A percentile compares a stretch with the other conserved stretches of the same genome.
Evolutionary conservation across 2,329 filamentous ascomycete genomes (phyloP).

Genomic region (Verruconis gallopava): DNA sequence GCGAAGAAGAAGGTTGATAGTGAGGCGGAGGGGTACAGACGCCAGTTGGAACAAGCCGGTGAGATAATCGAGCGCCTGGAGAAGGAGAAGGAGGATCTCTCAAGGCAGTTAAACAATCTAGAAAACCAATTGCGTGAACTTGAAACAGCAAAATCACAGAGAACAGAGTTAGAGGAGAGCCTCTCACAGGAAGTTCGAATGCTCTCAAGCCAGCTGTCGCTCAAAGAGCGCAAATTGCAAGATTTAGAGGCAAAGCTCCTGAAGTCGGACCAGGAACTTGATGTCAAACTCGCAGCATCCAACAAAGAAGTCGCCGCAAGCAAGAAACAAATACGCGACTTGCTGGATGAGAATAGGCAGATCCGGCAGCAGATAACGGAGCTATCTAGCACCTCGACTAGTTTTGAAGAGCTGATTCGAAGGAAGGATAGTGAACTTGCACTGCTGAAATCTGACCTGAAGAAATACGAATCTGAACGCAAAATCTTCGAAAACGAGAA

Average conservation of each 20-base stretch:
- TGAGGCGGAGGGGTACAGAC: conserved; percentile 64
- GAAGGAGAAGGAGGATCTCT: conserved; percentile 67
- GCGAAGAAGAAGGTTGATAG: conserved; percentile 83
- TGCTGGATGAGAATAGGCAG: conserved; percentile 67
- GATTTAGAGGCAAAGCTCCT: conserved; percentile 78
- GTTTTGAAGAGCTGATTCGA: conserved; percentile 86
- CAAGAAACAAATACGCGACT: conserved; percentile 61
- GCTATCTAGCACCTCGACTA: conserved; percentile 80
- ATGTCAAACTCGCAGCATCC: conserved; percentile 65
- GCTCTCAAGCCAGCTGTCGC: conserved; percentile 73
- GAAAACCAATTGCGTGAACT: conserved; percentile 60
- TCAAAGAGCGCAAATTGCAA: conserved; percentile 81
- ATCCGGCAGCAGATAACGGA: conserved; percentile 77
- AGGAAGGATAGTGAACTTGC: conserved; percentile 89
- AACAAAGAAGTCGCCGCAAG: conserved; percentile 68
- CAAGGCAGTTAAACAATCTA: conserved; percentile 52
- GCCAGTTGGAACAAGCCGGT: conserved; percentile 83
- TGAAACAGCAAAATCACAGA: conserved; percentile 55
- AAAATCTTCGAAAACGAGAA: conserved; percentile 69
- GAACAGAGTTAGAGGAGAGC: conserved; percentile 61
- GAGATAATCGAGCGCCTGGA: conserved; percentile 76
- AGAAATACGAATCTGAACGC: conserved; percentile 70
- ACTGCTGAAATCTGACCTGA: conserved; percentile 72
- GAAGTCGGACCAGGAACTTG: conserved; percentile 75
- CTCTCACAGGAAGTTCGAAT: conserved; percentile 78